These are phyloP conservation scores for Starmerella sp. DNA, from an alignment of 805 yeast species.

Conservation along the genomic window DNA sequence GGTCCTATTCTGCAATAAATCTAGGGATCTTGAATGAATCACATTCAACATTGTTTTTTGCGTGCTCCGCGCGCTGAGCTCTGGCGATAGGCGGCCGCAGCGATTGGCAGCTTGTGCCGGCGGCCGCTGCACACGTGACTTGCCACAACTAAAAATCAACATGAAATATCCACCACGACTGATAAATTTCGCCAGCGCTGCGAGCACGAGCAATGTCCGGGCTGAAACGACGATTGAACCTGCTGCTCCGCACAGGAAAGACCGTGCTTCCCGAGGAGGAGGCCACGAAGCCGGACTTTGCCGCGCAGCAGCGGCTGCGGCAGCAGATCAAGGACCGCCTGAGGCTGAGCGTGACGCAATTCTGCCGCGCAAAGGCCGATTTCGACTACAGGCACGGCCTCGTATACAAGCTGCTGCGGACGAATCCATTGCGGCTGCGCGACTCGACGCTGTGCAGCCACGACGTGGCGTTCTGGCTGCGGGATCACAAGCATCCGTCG, in stretches of 20 bases:
- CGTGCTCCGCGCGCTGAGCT: no score
- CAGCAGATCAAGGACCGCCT: slow-evolving; percentile 12
- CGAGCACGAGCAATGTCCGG: slow-evolving; percentile 3
- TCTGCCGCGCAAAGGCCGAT: slow-evolving; percentile 13
- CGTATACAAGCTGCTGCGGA: slow-evolving; percentile 20
- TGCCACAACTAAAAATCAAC: neutral
- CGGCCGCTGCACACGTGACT: neutral
- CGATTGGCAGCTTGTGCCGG: no score
- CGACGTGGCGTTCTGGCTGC: slow-evolving; percentile 21
- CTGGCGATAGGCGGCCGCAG: no score
- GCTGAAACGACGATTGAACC: slow-evolving; percentile 13
- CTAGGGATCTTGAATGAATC: no score
- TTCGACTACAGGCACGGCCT: slow-evolving; percentile 23
- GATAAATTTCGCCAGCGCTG: no score
- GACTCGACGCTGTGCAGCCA: slow-evolving; percentile 21
- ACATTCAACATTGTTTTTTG: no score
- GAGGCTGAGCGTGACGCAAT: slow-evolving; percentile 11
- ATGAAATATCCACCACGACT: neutral
- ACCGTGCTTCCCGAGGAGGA: neutral
- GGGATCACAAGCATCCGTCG: slow-evolving; percentile 17
- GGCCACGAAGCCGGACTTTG: slow-evolving; percentile 8
- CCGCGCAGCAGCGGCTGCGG: slow-evolving; percentile 13
- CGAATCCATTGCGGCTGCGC: slow-evolving; percentile 13
- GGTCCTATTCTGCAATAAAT: no score
- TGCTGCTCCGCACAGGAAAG: slow-evolving; percentile 12